phyloP scores from a whole-genome alignment of 495 filamentous ascomycete genomes.

The Tuber umbilicatum region DNA sequence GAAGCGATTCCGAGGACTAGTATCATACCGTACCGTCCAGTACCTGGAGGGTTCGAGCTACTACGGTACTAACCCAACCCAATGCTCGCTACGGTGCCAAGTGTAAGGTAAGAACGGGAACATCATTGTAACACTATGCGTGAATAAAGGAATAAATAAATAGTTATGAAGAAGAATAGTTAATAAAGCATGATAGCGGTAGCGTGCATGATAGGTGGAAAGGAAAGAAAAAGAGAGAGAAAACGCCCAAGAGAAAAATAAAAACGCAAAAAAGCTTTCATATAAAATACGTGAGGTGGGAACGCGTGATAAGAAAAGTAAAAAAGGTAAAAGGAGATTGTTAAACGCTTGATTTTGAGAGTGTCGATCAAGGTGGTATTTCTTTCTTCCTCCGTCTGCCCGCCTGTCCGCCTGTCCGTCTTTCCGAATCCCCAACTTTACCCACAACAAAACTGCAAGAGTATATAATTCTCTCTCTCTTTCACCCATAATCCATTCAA shows the following conservation, averaged over 20 bases:
- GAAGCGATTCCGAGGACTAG: no score
- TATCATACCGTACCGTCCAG: no score
- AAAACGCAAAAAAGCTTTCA: background rate
- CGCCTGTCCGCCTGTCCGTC: background rate
- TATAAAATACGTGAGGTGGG: background rate
- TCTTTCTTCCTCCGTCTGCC: background rate
- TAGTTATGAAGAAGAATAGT: background rate
- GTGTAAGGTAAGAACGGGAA: background rate
- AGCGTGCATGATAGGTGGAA: background rate
- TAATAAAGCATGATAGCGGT: background rate
- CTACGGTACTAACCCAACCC: background rate
- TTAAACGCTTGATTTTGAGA: background rate
- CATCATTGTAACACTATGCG: background rate
- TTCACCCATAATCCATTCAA: constrained; percentile 4
- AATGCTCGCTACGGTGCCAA: background rate
- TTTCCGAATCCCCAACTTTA: background rate
- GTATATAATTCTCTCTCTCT: background rate
- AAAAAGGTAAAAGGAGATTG: background rate
- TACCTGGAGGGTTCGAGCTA: no score
- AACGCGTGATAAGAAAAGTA: background rate
- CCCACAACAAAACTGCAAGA: background rate
- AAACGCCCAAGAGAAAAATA: background rate
- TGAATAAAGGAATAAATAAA: background rate
- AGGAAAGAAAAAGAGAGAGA: background rate
- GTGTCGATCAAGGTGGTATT: background rate